Evolutionary conservation across 2,329 filamentous ascomycete species (phyloP).

Genomic region (Xylaria sp.): DNA sequence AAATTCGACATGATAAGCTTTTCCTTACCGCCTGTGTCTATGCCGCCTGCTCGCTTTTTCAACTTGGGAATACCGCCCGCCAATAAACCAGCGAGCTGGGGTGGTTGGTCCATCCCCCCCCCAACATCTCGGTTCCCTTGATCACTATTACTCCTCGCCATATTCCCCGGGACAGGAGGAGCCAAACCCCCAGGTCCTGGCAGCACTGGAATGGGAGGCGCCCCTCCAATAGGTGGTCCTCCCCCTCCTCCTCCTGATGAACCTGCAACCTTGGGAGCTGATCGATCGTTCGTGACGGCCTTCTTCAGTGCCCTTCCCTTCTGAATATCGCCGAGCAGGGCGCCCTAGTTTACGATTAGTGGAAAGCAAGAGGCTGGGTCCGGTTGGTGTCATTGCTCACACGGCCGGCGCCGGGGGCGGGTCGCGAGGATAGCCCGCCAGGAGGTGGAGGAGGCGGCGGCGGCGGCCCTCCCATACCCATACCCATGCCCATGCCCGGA

Average conservation of each 20-base stretch:
- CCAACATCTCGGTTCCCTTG: constrained; percentile 62
- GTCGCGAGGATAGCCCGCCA: constrained; percentile 67
- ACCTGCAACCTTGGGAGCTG: constrained; percentile 76
- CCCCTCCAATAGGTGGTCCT: constrained; percentile 72
- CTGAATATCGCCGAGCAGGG: constrained; percentile 85
- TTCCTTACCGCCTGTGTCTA: constrained; percentile 74
- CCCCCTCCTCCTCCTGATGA: constrained; percentile 63
- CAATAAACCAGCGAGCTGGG: constrained; percentile 88
- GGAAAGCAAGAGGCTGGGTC: not conserved
- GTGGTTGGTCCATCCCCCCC: constrained; percentile 67
- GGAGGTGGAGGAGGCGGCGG: constrained; percentile 75
- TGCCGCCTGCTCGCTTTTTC: constrained; percentile 83
- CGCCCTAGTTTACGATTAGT: constrained; percentile 67
- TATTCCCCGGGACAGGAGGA: constrained; percentile 76
- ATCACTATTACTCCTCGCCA: constrained; percentile 88
- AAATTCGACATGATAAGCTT: not conserved
- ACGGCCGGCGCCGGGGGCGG: constrained; percentile 66
- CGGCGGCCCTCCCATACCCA: constrained; percentile 67
- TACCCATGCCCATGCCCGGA: constrained; percentile 48
- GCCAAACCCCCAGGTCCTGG: constrained; percentile 66
- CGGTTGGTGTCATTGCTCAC: constrained; percentile 60
- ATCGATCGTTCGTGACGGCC: constrained; percentile 90
- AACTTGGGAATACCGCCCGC: constrained; percentile 96
- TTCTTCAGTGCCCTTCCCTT: constrained; percentile 87
- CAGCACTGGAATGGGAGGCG: constrained; percentile 81